Evolutionary conservation across 768 basidiomycete species (phyloP), one percentile per base, ranked within the genome.

Genomic region (Boletus sp.): DNA sequence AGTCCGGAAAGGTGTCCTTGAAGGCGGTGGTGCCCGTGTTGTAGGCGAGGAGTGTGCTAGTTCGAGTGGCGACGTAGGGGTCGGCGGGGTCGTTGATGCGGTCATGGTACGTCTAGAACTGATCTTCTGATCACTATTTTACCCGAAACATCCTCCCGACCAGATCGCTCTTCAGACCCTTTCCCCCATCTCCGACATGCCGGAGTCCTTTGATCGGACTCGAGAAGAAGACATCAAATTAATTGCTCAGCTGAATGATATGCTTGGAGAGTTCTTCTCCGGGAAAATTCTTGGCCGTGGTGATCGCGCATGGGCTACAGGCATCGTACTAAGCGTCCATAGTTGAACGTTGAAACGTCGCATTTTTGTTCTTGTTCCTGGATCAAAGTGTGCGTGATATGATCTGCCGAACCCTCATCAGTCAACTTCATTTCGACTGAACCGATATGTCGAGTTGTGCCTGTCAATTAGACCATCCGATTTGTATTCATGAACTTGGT

Each of bases 1-100:
- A 10, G 83, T 93, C 8, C 74, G 88, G 37, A 89, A 92, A 68
- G 91, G 91, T 1, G 73, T 93, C 11, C 79, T 93, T 2, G 88
- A 90, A 57, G 86, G 88, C 19, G 87, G 88, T 3, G 91, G 90
- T 15, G 87, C 87, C 7, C 83, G 81, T 50, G 80, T 88, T 5
- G 80, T 93, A 4, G 88, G 85, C 4, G 82, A 78, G 38, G 89
- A 90, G 65, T 84, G 80, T 57, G 69, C 74, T 32, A 68, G 64
- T 2, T 60, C 58, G 11, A 19, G 51, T 4, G 58, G 60, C 3
- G 54, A 60, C 1, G 71, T 4, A 5, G 25, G 71, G 7, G 80
- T 80, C 46, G 70, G 75, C 14, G 73, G 72, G 19, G 73, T 90
- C 7, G 77, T 83, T 3, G 74, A 79, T 25, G 79, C 86, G 14